Evolutionary conservation across 1,284 basidiomycete species (phyloP).

Genomic region (Ganoderma sinense): DNA sequence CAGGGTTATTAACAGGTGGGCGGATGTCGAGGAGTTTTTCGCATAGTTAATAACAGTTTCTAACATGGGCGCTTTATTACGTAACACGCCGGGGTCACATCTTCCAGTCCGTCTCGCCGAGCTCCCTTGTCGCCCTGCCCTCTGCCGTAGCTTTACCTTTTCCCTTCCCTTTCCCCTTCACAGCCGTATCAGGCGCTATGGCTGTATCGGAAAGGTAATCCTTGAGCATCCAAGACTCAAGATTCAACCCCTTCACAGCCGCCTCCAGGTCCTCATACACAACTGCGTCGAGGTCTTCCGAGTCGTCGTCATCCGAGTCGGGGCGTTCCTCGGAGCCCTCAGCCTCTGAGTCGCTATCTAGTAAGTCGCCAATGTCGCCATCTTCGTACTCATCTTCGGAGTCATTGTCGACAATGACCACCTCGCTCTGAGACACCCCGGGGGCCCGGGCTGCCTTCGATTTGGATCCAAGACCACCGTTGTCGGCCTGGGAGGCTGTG

Average conservation of each 20-base stretch:
- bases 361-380: no score
- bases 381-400: background rate
- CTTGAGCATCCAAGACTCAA: background rate
- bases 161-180: background rate
- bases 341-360: background rate
- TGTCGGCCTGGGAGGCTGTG: background rate
- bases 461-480: background rate
- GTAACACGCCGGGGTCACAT: constrained; percentile 2
- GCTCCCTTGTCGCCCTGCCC: background rate
- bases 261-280: background rate
- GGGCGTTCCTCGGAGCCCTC: background rate
- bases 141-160: background rate
- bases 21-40: background rate
- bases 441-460: background rate
- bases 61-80: background rate
- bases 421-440: background rate
- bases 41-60: constrained; percentile 6
- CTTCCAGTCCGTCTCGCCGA: constrained; percentile 5
- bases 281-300: background rate
- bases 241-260: background rate
- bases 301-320: no score
- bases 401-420: background rate
- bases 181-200: background rate
- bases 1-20: background rate
- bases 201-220: constrained; percentile 4